Evolutionary conservation across 1,284 basidiomycete genomes (phyloP), one percentile per base, ranked within the genome.

Genomic region (Ceratobasidium sp.): DNA sequence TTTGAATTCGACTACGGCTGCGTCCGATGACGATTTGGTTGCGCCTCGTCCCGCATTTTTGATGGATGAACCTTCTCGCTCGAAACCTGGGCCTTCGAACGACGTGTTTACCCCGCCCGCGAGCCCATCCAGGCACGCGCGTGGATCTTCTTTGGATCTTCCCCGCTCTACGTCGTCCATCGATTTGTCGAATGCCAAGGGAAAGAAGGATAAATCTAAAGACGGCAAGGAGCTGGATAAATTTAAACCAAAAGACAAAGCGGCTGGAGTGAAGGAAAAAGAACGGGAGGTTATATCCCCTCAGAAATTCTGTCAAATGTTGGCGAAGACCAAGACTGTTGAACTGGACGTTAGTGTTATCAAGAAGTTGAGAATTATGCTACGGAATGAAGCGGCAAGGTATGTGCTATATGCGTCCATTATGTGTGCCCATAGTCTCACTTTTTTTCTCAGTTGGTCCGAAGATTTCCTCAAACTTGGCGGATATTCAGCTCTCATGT

Each of bases 361-460:
- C 41, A 94, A 94, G 81, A 93, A 93, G 79, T 79, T 95, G 52
- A 84, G 91, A 72, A 80, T 97, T 74, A 80, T 96, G 76, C 83
- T 98, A 30, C 84, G 96, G 73, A 96, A 96, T 78, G 96, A 98
- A 80, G 86, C 89, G 8, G 94, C 95, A 6, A 87, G 84, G 93
- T 93, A 79, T 67, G 81, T 80, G 35, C 13, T 28, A 26, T 54
- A 21, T 38, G 43, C 43, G 32, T 72, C 28, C 21, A 70, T 38
- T 73, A 63, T 59, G 8, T 55, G 3, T 54, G 26, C 35, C 50
- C 28, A 55, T 67, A 35, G 76, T 75, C 67, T 75, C 73, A 71
- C 73, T 69, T 46, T 49, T 73, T 77, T 44, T 75, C 77, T 2
- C 78, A 92, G 90, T 57, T 99, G 98, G 97, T 91, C 98, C n/a